Conservation (phyloP, 2,329 filamentous ascomycete species). For the Fusarium sp. region DNA sequence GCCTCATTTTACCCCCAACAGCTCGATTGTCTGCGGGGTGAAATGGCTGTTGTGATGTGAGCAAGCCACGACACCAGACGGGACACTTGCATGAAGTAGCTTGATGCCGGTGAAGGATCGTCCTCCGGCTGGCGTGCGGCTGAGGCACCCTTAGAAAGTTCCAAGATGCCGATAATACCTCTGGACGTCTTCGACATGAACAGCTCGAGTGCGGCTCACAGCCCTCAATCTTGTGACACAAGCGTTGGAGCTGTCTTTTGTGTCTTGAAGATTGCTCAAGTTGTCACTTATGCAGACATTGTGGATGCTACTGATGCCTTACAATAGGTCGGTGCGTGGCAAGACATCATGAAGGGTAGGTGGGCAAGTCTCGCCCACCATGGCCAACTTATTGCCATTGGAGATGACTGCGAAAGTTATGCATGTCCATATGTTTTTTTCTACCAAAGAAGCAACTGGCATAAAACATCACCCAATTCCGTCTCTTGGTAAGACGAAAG, state of each 20-base stretch:
- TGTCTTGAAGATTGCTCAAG: neutral
- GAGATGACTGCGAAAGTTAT: neutral
- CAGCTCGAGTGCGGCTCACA: accelerated
- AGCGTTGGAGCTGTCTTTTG: neutral
- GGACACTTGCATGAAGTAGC: neutral
- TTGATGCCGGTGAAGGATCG: neutral
- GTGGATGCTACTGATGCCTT: neutral
- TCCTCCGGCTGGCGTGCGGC: neutral
- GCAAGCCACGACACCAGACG: neutral
- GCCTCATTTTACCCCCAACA: neutral
- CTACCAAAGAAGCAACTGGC: neutral
- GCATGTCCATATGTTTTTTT: too few species aligned
- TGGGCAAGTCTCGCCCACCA: neutral
- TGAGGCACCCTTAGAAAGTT: neutral
- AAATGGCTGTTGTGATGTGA: too few species aligned
- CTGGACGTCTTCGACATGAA: neutral
- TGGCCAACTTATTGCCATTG: neutral
- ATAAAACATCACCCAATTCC: too few species aligned
- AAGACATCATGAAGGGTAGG: neutral
- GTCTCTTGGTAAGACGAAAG: neutral
- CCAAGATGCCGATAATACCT: neutral
- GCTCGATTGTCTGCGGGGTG: neutral
- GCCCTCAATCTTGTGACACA: neutral
- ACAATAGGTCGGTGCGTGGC: neutral
- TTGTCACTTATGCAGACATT: neutral